phyloP scores from a whole-genome alignment of 225 moss, liverwort and hornwort genomes.

The Thuidium tamariscinum region DNA sequence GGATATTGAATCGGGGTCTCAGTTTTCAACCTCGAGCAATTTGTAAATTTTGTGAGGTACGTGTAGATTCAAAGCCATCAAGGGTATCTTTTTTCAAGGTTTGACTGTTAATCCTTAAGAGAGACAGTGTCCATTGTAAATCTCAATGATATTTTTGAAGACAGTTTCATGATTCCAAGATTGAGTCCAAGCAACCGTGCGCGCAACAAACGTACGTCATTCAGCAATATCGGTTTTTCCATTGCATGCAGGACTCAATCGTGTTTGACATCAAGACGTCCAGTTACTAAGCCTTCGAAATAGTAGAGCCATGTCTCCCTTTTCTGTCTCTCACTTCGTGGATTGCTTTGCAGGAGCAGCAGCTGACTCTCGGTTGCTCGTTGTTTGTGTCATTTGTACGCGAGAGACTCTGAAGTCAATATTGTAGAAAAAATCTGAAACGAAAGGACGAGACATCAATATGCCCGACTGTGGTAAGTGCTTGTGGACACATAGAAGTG shows the following conservation, averaged over 20 bases:
- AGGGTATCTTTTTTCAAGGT: neutral
- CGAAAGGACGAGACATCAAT: neutral
- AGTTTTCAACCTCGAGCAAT: slow-evolving; percentile 15
- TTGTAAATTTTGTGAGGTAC: slow-evolving; percentile 23
- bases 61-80: neutral
- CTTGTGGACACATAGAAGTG: neutral
- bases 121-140: neutral
- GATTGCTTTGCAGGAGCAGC: neutral
- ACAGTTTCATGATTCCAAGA: neutral
- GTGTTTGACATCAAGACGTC: neutral
- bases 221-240: neutral
- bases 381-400: neutral
- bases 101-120: neutral
- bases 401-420: neutral
- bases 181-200: no score
- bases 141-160: neutral
- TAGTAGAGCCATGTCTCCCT: neutral
- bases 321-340: neutral
- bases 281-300: neutral
- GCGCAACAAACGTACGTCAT: neutral
- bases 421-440: neutral
- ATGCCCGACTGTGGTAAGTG: neutral
- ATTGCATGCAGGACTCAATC: neutral
- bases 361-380: neutral
- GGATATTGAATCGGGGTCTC: slow-evolving; percentile 55